Conservation (phyloP, 495 filamentous ascomycete species). For the Terfezia boudieri region DNA sequence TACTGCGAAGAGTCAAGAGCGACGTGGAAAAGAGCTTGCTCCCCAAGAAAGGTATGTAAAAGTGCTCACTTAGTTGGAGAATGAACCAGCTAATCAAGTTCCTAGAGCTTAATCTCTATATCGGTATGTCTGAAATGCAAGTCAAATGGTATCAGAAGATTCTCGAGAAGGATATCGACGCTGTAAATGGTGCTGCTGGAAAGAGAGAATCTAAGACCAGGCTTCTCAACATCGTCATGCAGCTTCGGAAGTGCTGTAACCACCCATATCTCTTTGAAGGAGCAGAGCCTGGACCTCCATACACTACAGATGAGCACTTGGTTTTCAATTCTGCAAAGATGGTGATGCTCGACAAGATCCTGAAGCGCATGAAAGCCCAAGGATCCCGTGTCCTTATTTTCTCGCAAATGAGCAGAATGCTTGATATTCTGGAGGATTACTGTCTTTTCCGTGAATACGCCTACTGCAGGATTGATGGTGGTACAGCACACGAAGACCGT, state of each 20-base stretch:
- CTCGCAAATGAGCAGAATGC: slow-evolving; percentile 93
- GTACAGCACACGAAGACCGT: slow-evolving; percentile 92
- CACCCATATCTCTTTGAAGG: slow-evolving; percentile 98
- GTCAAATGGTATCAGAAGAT: slow-evolving; percentile 99
- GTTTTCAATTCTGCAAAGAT: slow-evolving; percentile 90
- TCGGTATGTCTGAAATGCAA: slow-evolving; percentile 99
- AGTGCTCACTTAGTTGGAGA: background rate
- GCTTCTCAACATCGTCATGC: slow-evolving; percentile 99
- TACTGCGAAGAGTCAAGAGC: slow-evolving; percentile 88
- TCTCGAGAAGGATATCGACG: slow-evolving; percentile 95
- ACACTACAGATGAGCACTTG: slow-evolving; percentile 93
- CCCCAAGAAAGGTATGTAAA: slow-evolving; percentile 49
- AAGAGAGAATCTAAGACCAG: slow-evolving; percentile 98
- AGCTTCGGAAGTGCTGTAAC: slow-evolving; percentile 96
- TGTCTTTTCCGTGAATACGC: slow-evolving; percentile 84
- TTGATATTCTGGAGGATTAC: slow-evolving; percentile 97
- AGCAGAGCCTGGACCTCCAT: slow-evolving; percentile 89
- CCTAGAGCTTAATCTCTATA: slow-evolving; percentile 73
- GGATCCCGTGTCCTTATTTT: slow-evolving; percentile 93
- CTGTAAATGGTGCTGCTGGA: slow-evolving; percentile 88
- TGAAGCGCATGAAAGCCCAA: slow-evolving; percentile 59
- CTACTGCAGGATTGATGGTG: slow-evolving; percentile 95
- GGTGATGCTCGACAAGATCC: slow-evolving; percentile 84
- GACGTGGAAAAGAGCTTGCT: slow-evolving; percentile 97
- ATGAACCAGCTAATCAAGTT: background rate